Evolutionary conservation across 306 rosid genomes (phyloP).

Genomic region (Sicyos baderoa): DNA sequence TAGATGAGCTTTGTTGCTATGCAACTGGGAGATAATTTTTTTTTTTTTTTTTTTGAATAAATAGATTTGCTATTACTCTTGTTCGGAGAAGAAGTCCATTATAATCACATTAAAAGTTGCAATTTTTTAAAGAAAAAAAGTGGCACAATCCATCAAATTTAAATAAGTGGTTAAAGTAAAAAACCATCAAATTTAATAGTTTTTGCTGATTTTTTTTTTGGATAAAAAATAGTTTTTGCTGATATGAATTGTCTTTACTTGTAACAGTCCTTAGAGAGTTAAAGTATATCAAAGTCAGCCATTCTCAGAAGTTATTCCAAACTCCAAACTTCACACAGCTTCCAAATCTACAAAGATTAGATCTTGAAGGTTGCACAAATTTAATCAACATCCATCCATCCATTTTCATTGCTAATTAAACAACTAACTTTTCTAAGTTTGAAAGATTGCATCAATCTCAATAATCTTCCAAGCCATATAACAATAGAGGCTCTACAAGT

Average conservation of each 20-base stretch:
- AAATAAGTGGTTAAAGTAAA: too few relatives aligned
- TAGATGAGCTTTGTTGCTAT: too few relatives aligned
- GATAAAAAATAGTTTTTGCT: too few relatives aligned
- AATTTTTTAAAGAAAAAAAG: too few relatives aligned
- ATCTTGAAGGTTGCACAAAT: slow-evolving; percentile 16
- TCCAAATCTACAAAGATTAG: slow-evolving; percentile 2
- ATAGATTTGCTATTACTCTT: too few relatives aligned
- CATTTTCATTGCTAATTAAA: slow-evolving; percentile 3
- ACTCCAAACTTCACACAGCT: slow-evolving; percentile 19
- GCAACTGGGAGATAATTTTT: too few relatives aligned
- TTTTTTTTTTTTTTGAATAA: too few relatives aligned
- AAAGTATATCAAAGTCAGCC: slow-evolving; percentile 13
- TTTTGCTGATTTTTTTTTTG: too few relatives aligned
- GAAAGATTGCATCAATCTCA: not conserved
- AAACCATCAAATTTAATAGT: too few relatives aligned
- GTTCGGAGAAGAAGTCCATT: too few relatives aligned
- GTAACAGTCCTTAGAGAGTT: not conserved
- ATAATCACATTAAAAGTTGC: too few relatives aligned
- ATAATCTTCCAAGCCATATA: not conserved
- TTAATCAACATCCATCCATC: slow-evolving; percentile 19
- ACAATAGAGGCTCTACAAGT: slow-evolving; percentile 3
- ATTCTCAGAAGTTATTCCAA: slow-evolving; percentile 16
- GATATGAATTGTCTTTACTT: not conserved
- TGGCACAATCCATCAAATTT: too few relatives aligned
- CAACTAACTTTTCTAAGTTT: not conserved